Conservation (phyloP, 441 rosid genomes). For the Theobroma grandiflorum region DNA sequence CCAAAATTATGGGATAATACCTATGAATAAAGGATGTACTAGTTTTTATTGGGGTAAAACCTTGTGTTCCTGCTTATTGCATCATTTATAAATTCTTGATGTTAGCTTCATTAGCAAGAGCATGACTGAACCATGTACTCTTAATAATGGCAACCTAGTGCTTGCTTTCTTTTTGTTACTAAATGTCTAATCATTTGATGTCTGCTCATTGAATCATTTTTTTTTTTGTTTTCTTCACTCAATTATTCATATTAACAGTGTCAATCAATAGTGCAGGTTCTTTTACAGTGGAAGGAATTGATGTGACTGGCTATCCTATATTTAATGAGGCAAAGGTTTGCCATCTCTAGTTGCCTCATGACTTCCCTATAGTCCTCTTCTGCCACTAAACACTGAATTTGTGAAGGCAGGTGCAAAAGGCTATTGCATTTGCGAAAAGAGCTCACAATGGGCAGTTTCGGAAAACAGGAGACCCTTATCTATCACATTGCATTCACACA, state of each 20-base stretch:
- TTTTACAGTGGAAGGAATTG: slow-evolving; percentile 65
- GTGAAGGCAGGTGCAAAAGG: slow-evolving; percentile 87
- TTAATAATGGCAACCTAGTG: not conserved
- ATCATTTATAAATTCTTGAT: not conserved
- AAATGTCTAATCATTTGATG: slow-evolving; percentile 1
- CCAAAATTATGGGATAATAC: not conserved
- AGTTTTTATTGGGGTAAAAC: not conserved
- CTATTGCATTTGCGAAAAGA: slow-evolving; percentile 71
- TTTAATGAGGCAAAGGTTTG: slow-evolving; percentile 69
- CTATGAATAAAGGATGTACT: not conserved
- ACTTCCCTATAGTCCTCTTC: slow-evolving; percentile 28
- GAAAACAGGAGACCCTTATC: slow-evolving; percentile 77
- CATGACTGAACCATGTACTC: not conserved
- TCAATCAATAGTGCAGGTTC: slow-evolving; percentile 47
- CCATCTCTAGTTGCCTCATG: slow-evolving; percentile 37
- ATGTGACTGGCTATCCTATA: slow-evolving; percentile 65
- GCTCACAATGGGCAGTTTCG: slow-evolving; percentile 78
- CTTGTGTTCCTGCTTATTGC: slow-evolving; percentile 1
- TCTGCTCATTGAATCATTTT: not conserved
- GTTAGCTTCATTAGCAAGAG: not conserved
- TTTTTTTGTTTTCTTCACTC: not conserved
- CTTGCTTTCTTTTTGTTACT: not conserved
- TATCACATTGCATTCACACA: slow-evolving; percentile 73
- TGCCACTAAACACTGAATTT: slow-evolving; percentile 39
- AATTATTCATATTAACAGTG: slow-evolving; percentile 5